Conservation (phyloP, 208 protist genomes). For the Borovskyia barvae region DNA sequence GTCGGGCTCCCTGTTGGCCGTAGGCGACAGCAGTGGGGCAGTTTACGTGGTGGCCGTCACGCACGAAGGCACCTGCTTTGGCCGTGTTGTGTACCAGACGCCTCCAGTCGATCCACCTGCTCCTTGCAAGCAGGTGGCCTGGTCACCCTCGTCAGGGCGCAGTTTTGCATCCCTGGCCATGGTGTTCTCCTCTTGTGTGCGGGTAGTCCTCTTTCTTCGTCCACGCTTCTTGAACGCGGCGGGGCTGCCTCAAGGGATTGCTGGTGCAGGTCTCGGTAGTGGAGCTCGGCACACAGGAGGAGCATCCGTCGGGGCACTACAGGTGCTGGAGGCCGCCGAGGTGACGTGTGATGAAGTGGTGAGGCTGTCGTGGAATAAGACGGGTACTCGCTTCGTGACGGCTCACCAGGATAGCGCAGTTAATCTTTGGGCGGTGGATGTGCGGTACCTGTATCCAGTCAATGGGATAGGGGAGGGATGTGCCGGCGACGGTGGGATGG, state of each 20-base stretch:
- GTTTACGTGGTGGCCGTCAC: constrained; percentile 54
- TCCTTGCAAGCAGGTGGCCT: constrained; percentile 56
- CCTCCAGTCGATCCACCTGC: not conserved
- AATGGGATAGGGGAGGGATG: not conserved
- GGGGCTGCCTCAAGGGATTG: constrained; percentile 15
- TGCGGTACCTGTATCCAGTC: constrained; percentile 33
- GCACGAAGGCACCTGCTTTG: constrained; percentile 31
- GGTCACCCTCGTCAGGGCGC: constrained; percentile 69
- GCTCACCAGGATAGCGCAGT: constrained; percentile 73
- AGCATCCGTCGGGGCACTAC: constrained; percentile 22
- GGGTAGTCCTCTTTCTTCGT: constrained; percentile 64
- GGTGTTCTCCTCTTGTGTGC: constrained; percentile 43
- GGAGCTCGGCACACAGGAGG: not conserved
- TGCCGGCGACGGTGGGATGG: not conserved
- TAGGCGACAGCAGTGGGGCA: constrained; percentile 42
- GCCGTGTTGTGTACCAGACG: constrained; percentile 28
- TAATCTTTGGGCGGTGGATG: constrained; percentile 60
- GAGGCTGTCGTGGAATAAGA: constrained; percentile 78
- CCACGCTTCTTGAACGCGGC: constrained; percentile 33
- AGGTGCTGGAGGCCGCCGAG: constrained; percentile 38
- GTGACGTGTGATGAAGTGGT: constrained; percentile 53
- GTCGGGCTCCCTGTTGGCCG: constrained; percentile 58
- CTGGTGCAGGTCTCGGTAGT: not conserved
- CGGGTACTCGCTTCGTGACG: constrained; percentile 78
- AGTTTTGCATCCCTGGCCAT: constrained; percentile 78